Percentiles rank a stretch among this genome's conserved stretches.
phyloP scores from a whole-genome alignment of 2,329 filamentous ascomycete species.

The Aspergillus vadensis region DNA sequence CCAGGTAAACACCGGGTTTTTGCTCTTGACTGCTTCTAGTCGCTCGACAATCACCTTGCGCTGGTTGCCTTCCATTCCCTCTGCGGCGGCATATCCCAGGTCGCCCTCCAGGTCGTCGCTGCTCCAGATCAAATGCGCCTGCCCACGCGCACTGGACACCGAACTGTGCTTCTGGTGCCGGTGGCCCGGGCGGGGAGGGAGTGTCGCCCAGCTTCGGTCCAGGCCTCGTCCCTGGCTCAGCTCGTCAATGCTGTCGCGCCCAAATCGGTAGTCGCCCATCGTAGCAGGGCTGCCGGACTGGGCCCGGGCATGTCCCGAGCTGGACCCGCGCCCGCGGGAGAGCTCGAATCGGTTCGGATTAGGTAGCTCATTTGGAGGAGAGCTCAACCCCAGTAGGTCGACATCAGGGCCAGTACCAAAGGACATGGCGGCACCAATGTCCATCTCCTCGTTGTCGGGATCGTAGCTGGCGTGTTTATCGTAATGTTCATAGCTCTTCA shows the following conservation, averaged over 20 bases:
- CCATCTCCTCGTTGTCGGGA: conserved; percentile 79
- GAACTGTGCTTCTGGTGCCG: conserved; percentile 41
- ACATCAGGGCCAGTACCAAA: conserved; percentile 55
- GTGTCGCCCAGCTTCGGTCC: conserved; percentile 40
- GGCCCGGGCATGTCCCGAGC: conserved; percentile 37
- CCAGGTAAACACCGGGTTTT: conserved; percentile 96
- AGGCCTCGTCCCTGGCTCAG: conserved; percentile 37
- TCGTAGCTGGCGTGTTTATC: conserved; percentile 32
- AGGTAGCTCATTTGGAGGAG: conserved; percentile 62
- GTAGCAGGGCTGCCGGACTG: conserved; percentile 41
- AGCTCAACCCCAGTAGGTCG: conserved; percentile 71
- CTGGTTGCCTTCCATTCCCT: conserved; percentile 87
- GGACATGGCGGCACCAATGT: conserved; percentile 74
- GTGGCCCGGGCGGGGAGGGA: conserved; percentile 35
- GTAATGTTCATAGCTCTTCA: conserved; percentile 44
- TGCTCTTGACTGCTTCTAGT: conserved; percentile 90
- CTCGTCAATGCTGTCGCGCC: conserved; percentile 34
- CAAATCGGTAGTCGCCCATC: conserved; percentile 31
- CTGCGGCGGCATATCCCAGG: conserved; percentile 88
- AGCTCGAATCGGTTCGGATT: conserved; percentile 77
- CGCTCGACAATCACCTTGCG: conserved; percentile 96
- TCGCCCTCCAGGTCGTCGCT: conserved; percentile 86
- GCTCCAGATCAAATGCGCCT: conserved; percentile 53
- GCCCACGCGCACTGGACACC: conserved; percentile 42
- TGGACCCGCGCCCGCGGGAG: conserved; percentile 45